Evolutionary conservation across 139 green algal genomes (phyloP).

Genomic region (Chlamydomonas sphaeroides): DNA sequence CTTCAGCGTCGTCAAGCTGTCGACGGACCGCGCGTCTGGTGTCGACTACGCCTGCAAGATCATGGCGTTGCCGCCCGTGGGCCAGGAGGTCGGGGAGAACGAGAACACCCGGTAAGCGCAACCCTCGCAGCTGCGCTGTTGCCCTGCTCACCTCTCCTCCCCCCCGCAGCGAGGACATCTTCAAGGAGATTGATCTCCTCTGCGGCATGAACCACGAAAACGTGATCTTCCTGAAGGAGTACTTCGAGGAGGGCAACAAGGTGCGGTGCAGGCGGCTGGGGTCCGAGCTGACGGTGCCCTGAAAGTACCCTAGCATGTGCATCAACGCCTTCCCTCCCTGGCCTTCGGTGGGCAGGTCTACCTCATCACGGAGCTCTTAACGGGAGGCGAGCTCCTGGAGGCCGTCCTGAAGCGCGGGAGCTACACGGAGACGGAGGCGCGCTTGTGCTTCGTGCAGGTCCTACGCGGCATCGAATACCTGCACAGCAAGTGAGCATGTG

Average conservation of each 20-base stretch:
- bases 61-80: slow-evolving; percentile 79
- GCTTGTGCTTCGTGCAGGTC: slow-evolving; percentile 82
- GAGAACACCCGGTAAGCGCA: slow-evolving; percentile 70
- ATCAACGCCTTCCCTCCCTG: too few relatives aligned
- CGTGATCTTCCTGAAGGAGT: slow-evolving; percentile 90
- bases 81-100: slow-evolving; percentile 68
- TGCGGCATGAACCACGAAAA: slow-evolving; percentile 84
- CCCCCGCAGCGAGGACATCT: slow-evolving; percentile 79
- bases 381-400: slow-evolving; percentile 88
- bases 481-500: slow-evolving; percentile 71
- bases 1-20: slow-evolving; percentile 88
- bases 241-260: slow-evolving; percentile 86
- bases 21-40: slow-evolving; percentile 67
- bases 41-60: slow-evolving; percentile 88
- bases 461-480: slow-evolving; percentile 87
- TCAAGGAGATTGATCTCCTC: slow-evolving; percentile 94
- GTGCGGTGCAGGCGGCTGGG: too few relatives aligned
- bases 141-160: not conserved
- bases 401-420: slow-evolving; percentile 80
- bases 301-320: too few relatives aligned
- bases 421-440: slow-evolving; percentile 85
- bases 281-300: too few relatives aligned
- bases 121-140: not conserved
- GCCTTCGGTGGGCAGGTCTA: too few relatives aligned
- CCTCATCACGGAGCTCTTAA: slow-evolving; percentile 89